Percentiles rank a stretch among this genome's conserved stretches.
phyloP scores from a whole-genome alignment of 169 alveolate species.

The Neospora caninum region DNA sequence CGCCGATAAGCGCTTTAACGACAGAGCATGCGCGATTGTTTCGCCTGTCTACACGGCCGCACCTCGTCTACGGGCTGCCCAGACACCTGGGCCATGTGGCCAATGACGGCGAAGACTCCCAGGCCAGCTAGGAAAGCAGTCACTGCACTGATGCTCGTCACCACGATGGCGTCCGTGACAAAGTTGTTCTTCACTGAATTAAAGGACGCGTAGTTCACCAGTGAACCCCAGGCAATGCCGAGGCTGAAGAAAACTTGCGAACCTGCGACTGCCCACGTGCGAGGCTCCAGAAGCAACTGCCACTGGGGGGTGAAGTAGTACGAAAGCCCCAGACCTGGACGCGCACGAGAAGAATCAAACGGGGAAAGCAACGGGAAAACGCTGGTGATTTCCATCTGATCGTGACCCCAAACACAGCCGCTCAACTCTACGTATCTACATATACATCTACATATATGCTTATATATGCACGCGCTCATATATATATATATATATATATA shows the following conservation, averaged over 20 bases:
- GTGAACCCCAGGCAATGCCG: slow-evolving; percentile 1
- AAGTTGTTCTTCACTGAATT: slow-evolving; percentile 10
- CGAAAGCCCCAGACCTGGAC: not conserved
- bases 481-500: not conserved
- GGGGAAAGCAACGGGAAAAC: not conserved
- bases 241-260: slow-evolving; percentile 24
- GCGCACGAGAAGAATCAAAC: not conserved
- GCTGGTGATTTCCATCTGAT: too few species aligned
- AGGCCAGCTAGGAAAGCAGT: slow-evolving; percentile 21
- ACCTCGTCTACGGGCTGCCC: not conserved
- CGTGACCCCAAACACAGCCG: too few species aligned
- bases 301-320: slow-evolving; percentile 15
- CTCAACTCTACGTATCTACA: not conserved
- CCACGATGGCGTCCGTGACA: not conserved
- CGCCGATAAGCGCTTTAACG: too few species aligned
- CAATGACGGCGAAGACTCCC: slow-evolving; percentile 15
- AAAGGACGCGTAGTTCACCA: slow-evolving; percentile 2
- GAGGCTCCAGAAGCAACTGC: slow-evolving; percentile 9
- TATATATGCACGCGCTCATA: not conserved
- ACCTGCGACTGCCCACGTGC: slow-evolving; percentile 22
- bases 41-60: too few species aligned
- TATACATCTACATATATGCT: not conserved
- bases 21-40: too few species aligned
- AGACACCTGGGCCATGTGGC: not conserved
- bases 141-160: slow-evolving; percentile 11